These are phyloP conservation scores for Pichia sp. DNA, from an alignment of 1,139 yeast genomes.

Conservation along the genomic window DNA sequence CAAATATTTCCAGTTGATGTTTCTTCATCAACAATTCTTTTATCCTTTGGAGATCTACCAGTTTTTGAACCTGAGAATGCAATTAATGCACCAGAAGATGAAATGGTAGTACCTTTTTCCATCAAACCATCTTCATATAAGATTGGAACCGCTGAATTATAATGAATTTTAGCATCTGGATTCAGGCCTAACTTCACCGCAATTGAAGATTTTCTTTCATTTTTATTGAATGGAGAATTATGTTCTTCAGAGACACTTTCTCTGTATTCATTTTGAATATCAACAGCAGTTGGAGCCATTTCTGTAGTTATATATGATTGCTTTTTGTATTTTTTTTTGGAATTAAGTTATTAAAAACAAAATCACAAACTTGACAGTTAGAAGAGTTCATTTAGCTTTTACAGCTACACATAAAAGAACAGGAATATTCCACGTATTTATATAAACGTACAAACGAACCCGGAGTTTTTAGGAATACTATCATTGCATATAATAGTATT, in stretches of 20 bases:
- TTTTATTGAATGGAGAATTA: conserved; percentile 20
- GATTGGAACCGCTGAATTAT: conserved; percentile 90
- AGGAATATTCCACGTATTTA: too few species aligned
- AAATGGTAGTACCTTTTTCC: conserved; percentile 87
- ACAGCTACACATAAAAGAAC: too few species aligned
- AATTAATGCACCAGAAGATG: conserved; percentile 90
- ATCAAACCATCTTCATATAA: conserved; percentile 91
- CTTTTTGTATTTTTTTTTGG: background rate
- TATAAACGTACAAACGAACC: too few species aligned
- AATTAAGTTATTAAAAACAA: background rate
- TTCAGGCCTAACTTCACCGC: conserved; percentile 33
- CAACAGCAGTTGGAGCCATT: conserved; percentile 35
- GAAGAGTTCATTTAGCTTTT: too few species aligned
- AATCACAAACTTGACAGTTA: background rate
- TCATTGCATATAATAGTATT: too few species aligned
- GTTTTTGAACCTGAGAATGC: conserved; percentile 96
- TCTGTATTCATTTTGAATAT: conserved; percentile 28
- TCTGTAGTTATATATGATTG: too few species aligned
- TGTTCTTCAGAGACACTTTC: conserved; percentile 22
- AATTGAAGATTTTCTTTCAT: conserved; percentile 26
- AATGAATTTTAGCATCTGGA: conserved; percentile 52
- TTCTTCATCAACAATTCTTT: conserved; percentile 93
- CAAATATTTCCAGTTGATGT: conserved; percentile 79
- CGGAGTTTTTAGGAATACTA: too few species aligned
- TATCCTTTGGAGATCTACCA: conserved; percentile 97